phyloP scores from a whole-genome alignment of 106 monocot genomes.

The Gastrodia elata region DNA sequence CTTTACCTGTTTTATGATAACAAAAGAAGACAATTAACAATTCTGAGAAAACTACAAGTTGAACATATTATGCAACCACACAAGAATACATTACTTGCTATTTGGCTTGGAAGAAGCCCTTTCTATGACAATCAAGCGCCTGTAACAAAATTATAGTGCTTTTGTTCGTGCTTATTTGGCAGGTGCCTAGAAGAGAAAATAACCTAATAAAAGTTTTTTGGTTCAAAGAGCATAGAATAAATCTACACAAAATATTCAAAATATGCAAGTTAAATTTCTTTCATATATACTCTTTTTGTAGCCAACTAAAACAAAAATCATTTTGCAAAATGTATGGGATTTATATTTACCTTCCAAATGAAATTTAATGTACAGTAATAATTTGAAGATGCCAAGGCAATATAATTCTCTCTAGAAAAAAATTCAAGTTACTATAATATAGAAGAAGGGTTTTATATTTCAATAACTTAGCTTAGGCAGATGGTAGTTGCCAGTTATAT shows the following conservation, averaged over 20 bases:
- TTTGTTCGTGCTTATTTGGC: not conserved
- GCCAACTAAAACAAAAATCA: constrained; percentile 1
- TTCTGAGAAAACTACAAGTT: not conserved
- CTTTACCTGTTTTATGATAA: constrained; percentile 54
- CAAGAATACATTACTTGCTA: not conserved
- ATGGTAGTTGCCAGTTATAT: not conserved
- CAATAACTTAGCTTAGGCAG: not conserved
- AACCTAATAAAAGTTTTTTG: not conserved
- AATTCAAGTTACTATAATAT: not conserved
- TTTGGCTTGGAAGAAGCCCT: not conserved
- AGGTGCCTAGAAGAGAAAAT: not conserved
- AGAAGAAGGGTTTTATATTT: too few relatives aligned
- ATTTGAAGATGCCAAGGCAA: not conserved
- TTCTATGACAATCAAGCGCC: not conserved
- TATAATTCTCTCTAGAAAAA: not conserved
- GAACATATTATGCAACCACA: not conserved
- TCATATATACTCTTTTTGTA: not conserved
- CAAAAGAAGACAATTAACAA: not conserved
- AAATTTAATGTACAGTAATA: not conserved
- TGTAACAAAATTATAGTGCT: not conserved
- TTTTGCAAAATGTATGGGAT: not conserved
- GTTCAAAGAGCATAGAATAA: not conserved
- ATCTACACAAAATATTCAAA: not conserved
- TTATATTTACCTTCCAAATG: not conserved
- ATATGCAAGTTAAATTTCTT: not conserved